Conservation (phyloP, 306 rosid species). For the Corylus heterophylla region DNA sequence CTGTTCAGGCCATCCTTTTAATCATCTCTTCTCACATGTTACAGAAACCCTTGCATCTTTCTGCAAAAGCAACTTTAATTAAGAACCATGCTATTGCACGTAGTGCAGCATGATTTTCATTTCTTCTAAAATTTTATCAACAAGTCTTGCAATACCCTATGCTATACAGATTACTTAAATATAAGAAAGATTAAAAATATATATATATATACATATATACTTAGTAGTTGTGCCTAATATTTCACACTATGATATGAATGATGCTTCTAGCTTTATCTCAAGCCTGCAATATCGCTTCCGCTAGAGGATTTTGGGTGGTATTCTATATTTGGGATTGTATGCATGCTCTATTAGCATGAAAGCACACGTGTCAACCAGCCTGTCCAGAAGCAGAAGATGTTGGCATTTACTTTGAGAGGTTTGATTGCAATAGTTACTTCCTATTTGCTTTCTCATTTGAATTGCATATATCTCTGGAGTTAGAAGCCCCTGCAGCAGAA, state of each 20-base stretch:
- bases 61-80: neutral
- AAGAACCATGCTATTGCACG: constrained; percentile 9
- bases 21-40: neutral
- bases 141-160: neutral
- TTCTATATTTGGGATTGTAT: constrained; percentile 33
- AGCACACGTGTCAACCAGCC: constrained; percentile 54
- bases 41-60: neutral
- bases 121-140: constrained; percentile 4
- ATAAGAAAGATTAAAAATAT: neutral
- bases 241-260: constrained; percentile 14
- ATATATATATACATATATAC: neutral
- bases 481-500: constrained; percentile 66
- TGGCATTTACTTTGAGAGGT: constrained; percentile 63
- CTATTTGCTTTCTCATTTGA: constrained; percentile 54
- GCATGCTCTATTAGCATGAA: constrained; percentile 48
- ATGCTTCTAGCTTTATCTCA: constrained; percentile 28
- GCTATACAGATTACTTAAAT: neutral
- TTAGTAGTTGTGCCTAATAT: neutral
- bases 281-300: constrained; percentile 37
- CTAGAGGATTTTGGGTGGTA: constrained; percentile 33
- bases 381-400: constrained; percentile 61
- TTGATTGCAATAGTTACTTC: constrained; percentile 57
- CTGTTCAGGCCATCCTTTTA: neutral
- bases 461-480: constrained; percentile 62
- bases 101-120: neutral